phyloP scores from a whole-genome alignment of 140 eudicot genomes.

The Cichorium intybus region DNA sequence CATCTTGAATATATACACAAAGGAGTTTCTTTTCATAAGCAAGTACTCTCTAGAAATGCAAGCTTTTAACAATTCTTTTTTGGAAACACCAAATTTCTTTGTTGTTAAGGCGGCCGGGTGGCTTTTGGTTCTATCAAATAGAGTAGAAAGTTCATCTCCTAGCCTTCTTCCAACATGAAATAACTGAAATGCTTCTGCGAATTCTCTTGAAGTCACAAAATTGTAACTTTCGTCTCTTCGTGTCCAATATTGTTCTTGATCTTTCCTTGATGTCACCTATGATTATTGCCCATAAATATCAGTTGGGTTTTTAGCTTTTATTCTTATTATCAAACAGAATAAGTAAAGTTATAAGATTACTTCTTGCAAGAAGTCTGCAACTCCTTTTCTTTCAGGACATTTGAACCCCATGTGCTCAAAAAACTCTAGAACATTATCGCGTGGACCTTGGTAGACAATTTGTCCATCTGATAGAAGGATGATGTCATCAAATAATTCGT shows the following conservation, averaged over 20 bases:
- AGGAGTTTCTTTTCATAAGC: conserved; percentile 84
- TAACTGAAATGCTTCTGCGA: conserved; percentile 80
- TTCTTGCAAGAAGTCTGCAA: conserved; percentile 92
- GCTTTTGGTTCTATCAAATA: conserved; percentile 73
- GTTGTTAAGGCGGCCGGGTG: conserved; percentile 88
- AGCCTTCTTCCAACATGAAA: conserved; percentile 69
- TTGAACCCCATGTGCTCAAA: conserved; percentile 82
- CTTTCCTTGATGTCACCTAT: conserved; percentile 93
- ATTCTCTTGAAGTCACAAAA: conserved; percentile 61
- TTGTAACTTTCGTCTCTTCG: conserved; percentile 50
- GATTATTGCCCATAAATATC: background rate
- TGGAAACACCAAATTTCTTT: conserved; percentile 66
- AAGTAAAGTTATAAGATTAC: conserved; percentile 34
- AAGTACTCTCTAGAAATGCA: conserved; percentile 74
- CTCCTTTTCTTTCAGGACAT: conserved; percentile 96
- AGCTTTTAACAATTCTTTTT: conserved; percentile 71
- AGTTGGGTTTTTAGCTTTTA: background rate
- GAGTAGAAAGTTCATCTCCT: conserved; percentile 75
- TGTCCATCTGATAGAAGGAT: conserved; percentile 87
- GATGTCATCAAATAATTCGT: conserved; percentile 77
- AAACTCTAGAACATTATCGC: conserved; percentile 73
- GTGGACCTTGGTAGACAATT: conserved; percentile 93
- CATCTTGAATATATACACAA: conserved; percentile 78
- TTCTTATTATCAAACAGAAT: background rate
- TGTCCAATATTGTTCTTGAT: conserved; percentile 87